phyloP scores from a whole-genome alignment of 345 rosid genomes.

The Litchi chinensis region DNA sequence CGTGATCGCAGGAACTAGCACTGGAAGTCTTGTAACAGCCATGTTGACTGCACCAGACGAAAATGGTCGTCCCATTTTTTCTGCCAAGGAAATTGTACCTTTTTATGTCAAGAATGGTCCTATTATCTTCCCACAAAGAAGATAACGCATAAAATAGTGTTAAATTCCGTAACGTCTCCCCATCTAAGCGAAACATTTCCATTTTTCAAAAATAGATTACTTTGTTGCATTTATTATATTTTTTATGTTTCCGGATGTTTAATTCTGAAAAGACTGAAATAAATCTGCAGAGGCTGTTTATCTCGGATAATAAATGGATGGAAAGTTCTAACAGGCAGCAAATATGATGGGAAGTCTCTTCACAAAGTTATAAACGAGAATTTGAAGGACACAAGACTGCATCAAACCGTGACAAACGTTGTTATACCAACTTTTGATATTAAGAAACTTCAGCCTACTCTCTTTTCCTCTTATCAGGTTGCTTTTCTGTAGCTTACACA shows the following conservation, averaged over 20 bases:
- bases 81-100: slow-evolving; percentile 61
- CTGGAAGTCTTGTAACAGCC: slow-evolving; percentile 71
- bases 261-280: too few relatives aligned
- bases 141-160: too few relatives aligned
- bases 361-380: slow-evolving; percentile 28
- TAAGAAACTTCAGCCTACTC: slow-evolving; percentile 62
- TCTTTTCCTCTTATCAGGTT: slow-evolving; percentile 71
- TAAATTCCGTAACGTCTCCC: neutral
- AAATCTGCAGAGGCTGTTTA: slow-evolving; percentile 35
- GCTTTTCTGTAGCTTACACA: neutral
- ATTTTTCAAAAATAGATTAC: neutral
- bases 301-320: slow-evolving; percentile 34
- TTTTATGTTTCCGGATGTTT: too few relatives aligned
- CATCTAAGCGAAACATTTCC: slow-evolving; percentile 24
- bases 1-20: slow-evolving; percentile 74
- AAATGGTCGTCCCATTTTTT: slow-evolving; percentile 44
- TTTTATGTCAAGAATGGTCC: slow-evolving; percentile 61
- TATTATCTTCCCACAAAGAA: slow-evolving; percentile 56
- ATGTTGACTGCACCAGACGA: slow-evolving; percentile 59
- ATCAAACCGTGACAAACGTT: slow-evolving; percentile 60
- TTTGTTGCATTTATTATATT: too few relatives aligned
- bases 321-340: slow-evolving; percentile 61
- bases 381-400: slow-evolving; percentile 48
- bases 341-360: slow-evolving; percentile 64
- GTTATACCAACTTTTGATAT: slow-evolving; percentile 76